Base-by-base conservation (phyloP, 495 filamentous ascomycete species). In the Friedmanniomyces endolithicus region DNA sequence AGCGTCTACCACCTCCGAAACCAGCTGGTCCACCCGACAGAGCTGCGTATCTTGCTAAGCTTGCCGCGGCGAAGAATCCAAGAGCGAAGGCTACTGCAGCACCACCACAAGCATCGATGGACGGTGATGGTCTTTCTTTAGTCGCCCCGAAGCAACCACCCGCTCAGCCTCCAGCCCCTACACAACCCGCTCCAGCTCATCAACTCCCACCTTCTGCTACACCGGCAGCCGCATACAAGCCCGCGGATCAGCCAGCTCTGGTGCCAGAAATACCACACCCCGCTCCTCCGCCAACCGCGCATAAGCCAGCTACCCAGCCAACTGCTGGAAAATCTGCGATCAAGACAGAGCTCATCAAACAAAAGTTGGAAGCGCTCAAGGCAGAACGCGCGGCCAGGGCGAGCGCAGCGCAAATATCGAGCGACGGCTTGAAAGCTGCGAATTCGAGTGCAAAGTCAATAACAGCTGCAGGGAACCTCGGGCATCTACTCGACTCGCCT, bases 341-440 rank as follows among this genome's bases (percentile, higher is more conserved):
- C 14, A 20, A 53, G 55, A 61, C 40, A 14, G 50, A 54, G 19
- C 50, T 57, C 14, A 23, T 54, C 35, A 41, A 46, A 17, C 31
- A 57, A 27, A 55, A 43, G 20, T 23, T 61, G 14, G 59, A n/a
- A 31, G 45, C 33, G 4, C 34, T 49, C 8, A 53, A 54, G 44
- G 54, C 54, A 8, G 12, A 37, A 27, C 49, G 53, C 31, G 59
- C 59, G 6, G 59, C 59, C 20, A 53, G 49, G 39, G 11, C 23
- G 31, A 24, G 48, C 11, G 48, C 34, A 23, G 53, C 53, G 16
- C 14, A 27, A 17, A 2, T 6, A 3, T 54, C 52, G 23, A 54
- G 11, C 22, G 24, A 37, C 22, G 44, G 23, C 23, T 22, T 29
- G 24, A 17, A n/a, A 6, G 11, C 20, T 20, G 3, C 51, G 1